These are phyloP conservation scores for Kokia cookei DNA, from an alignment of 441 rosid genomes.

Conservation along the genomic window DNA sequence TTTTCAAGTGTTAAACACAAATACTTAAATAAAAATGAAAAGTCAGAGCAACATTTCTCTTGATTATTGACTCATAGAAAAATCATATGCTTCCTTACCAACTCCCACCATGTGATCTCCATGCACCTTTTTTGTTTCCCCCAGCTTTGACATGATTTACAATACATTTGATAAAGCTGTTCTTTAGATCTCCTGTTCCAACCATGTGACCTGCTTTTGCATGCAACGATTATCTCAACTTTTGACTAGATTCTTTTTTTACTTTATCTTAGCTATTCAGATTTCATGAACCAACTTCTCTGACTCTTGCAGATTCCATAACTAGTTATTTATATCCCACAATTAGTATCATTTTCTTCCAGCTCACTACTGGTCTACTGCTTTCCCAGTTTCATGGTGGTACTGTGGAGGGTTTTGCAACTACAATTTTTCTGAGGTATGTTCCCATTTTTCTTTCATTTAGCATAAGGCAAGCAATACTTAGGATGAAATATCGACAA, in stretches of 20 bases:
- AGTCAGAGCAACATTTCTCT: too few species aligned
- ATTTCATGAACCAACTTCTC: neutral
- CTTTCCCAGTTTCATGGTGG: neutral
- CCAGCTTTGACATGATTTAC: constrained; percentile 7
- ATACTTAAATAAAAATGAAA: neutral
- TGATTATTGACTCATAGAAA: neutral
- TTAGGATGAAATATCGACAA: neutral
- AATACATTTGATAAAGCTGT: constrained; percentile 3
- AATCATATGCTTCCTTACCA: constrained; percentile 4
- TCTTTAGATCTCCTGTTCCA: constrained; percentile 1
- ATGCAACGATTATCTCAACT: constrained; percentile 1
- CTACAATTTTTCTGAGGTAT: constrained; percentile 6
- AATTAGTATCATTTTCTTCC: neutral
- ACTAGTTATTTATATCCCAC: neutral
- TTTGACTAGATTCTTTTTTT: neutral
- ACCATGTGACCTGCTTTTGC: constrained; percentile 15
- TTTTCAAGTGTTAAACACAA: neutral
- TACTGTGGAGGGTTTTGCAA: neutral
- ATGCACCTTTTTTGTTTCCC: neutral
- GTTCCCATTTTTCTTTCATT: neutral
- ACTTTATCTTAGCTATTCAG: neutral
- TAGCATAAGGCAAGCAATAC: neutral
- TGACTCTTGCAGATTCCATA: neutral
- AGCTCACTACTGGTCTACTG: neutral
- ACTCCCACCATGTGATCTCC: constrained; percentile 22